These are phyloP conservation scores for Irpex lacteus DNA, from an alignment of 1,284 basidiomycete genomes.

Conservation along the genomic window DNA sequence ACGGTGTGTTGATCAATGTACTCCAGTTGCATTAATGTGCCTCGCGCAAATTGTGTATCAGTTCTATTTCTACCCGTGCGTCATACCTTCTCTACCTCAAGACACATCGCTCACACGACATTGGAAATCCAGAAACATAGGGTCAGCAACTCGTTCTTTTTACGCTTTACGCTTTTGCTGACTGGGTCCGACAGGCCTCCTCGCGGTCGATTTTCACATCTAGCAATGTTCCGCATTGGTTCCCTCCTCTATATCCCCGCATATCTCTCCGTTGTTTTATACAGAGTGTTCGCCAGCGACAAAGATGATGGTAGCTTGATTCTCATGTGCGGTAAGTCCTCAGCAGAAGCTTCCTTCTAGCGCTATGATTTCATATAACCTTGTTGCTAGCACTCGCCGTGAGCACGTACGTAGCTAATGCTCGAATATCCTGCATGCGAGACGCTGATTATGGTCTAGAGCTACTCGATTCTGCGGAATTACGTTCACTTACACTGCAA, in stretches of 20 bases:
- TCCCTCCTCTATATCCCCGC: constrained; percentile 76
- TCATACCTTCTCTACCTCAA: constrained; percentile 17
- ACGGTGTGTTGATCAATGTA: constrained; percentile 8
- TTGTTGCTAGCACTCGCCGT: constrained; percentile 50
- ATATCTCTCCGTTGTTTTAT: constrained; percentile 71
- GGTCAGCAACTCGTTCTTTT: constrained; percentile 34
- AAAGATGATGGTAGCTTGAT: constrained; percentile 61
- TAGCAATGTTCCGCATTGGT: constrained; percentile 82
- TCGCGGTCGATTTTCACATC: constrained; percentile 77
- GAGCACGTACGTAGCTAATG: constrained; percentile 59
- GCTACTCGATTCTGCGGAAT: constrained; percentile 74
- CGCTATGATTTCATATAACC: constrained; percentile 15
- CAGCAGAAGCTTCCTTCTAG: constrained; percentile 1
- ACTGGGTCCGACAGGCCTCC: constrained; percentile 43
- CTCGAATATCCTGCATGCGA: not conserved
- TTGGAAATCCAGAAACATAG: constrained; percentile 44
- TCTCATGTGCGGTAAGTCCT: constrained; percentile 64
- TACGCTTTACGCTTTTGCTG: not conserved
- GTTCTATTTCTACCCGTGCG: constrained; percentile 83
- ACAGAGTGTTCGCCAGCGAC: constrained; percentile 62
- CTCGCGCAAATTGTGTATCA: constrained; percentile 80
- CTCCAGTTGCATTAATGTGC: constrained; percentile 74
- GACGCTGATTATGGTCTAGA: constrained; percentile 32
- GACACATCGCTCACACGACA: constrained; percentile 9
- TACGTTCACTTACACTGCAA: constrained; percentile 77